Evolutionary conservation across 2,329 filamentous ascomycete genomes (phyloP).

Genomic region (Ophiostoma tasmaniense): DNA sequence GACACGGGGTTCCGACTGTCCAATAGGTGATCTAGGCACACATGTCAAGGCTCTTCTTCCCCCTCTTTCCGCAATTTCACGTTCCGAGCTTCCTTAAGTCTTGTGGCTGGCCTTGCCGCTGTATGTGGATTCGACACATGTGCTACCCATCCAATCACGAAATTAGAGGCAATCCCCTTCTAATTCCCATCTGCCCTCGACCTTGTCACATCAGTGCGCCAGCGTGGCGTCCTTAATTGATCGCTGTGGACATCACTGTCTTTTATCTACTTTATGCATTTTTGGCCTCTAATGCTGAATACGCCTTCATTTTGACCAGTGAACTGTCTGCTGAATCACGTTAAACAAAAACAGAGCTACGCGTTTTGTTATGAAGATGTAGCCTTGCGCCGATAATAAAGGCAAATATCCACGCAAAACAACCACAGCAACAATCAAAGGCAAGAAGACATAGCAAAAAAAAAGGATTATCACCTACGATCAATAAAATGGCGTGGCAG

Average conservation of each 20-base stretch:
- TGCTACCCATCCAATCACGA: not conserved
- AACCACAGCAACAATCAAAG: too few species aligned
- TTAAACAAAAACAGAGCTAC: too few species aligned
- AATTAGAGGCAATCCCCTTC: not conserved
- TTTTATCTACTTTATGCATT: not conserved
- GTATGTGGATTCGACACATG: not conserved
- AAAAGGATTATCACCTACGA: too few species aligned
- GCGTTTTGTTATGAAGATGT: too few species aligned
- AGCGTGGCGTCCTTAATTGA: not conserved
- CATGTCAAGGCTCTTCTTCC: not conserved
- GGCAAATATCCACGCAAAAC: too few species aligned
- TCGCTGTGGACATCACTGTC: not conserved
- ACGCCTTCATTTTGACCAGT: too few species aligned
- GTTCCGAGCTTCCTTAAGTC: not conserved
- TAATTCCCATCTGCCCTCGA: not conserved
- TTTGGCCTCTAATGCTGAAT: too few species aligned
- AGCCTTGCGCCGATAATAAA: too few species aligned
- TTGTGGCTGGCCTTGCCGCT: not conserved
- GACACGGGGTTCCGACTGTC: not conserved
- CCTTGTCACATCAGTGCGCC: not conserved
- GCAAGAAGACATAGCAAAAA: not conserved
- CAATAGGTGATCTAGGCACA: constrained; percentile 2
- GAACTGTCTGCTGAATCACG: too few species aligned
- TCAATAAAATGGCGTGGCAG: not conserved
- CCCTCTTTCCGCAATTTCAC: not conserved